Base-by-base conservation (phyloP, 2,329 filamentous ascomycete genomes). In the Pseudogymnoascus sp. region DNA sequence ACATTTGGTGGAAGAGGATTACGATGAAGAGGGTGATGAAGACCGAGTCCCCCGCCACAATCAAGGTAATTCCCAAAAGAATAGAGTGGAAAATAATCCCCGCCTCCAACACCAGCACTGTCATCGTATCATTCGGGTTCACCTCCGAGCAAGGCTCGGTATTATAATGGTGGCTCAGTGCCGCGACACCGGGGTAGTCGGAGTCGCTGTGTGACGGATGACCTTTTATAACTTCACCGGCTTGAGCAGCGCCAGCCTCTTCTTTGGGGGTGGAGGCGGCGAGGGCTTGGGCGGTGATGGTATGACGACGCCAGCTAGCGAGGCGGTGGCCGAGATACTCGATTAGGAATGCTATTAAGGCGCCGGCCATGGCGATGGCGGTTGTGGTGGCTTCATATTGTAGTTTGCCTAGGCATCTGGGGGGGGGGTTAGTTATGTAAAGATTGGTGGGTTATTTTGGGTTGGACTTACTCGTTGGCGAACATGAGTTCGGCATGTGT, bases 1-100 rank as follows among this genome's bases (percentile, higher is more conserved):
- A 90, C 77, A 89, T 84, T 70, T 91, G 89, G 70, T 91, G 89
- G 76, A 91, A 91, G 63, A 91, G 75, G 64, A 92, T 89, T 62
- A 91, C 88, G 47, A 83, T 73, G 64, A 84, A 83, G n/a, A 85
- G 77, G 1, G 80, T 83, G 62, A 79, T 71, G 74, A 84, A 84
- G 68, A 79, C 82, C 38, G 75, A 77, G 67, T 85, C 82, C 2
- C 78, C 81, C 0, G 82, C 77, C 1, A 86, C 83, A n/a, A 84
- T 83, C 1, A 87, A 78, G 0, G 85, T 86, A 37, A 88, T 73
- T 21, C 84, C 84, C 38, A 89, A 85, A 6, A 88, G 74, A 14
- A 90, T 78, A 1, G 86, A 90, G 75, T 91, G 88, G 75, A 92
- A 92, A 56, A 91, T 79, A 62, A 92, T 86, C 2, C 89, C 89